These are phyloP conservation scores for Blastocystis sp. DNA, from an alignment of 352 stramenopile genomes.

Conservation along the genomic window DNA sequence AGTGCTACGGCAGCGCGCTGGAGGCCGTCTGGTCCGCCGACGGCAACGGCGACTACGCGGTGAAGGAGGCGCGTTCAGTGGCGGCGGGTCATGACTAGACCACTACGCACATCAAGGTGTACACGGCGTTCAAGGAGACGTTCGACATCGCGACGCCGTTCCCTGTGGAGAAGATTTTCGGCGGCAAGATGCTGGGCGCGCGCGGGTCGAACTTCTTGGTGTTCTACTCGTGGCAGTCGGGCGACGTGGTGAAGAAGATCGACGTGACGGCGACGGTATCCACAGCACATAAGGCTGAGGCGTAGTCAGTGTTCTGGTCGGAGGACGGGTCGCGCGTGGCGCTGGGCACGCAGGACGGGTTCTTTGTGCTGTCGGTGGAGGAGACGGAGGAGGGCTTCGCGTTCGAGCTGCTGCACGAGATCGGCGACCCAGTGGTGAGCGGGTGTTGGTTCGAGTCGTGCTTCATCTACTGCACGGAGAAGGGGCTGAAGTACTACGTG, in stretches of 20 bases:
- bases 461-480: slow-evolving; percentile 92
- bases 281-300: background rate
- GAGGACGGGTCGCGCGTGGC: slow-evolving; percentile 91
- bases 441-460: slow-evolving; percentile 98
- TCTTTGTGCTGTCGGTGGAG: slow-evolving; percentile 84
- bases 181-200: slow-evolving; percentile 88
- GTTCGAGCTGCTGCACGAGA: slow-evolving; percentile 95
- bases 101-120: slow-evolving; percentile 90
- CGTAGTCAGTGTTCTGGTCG: slow-evolving; percentile 93
- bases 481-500: slow-evolving; percentile 97
- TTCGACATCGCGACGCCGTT: slow-evolving; percentile 88
- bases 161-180: slow-evolving; percentile 90
- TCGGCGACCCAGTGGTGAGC: slow-evolving; percentile 89
- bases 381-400: slow-evolving; percentile 89
- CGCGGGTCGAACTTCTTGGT: slow-evolving; percentile 90
- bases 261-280: slow-evolving; percentile 81
- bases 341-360: slow-evolving; percentile 88
- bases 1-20: slow-evolving; percentile 87
- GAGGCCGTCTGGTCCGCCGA: slow-evolving; percentile 95
- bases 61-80: slow-evolving; percentile 19
- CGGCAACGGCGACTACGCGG: slow-evolving; percentile 90
- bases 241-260: slow-evolving; percentile 93
- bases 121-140: slow-evolving; percentile 97
- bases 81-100: slow-evolving; percentile 76
- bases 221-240: slow-evolving; percentile 98